Evolutionary conservation across 1,284 basidiomycete genomes (phyloP).

Genomic region (Irpex sp.): DNA sequence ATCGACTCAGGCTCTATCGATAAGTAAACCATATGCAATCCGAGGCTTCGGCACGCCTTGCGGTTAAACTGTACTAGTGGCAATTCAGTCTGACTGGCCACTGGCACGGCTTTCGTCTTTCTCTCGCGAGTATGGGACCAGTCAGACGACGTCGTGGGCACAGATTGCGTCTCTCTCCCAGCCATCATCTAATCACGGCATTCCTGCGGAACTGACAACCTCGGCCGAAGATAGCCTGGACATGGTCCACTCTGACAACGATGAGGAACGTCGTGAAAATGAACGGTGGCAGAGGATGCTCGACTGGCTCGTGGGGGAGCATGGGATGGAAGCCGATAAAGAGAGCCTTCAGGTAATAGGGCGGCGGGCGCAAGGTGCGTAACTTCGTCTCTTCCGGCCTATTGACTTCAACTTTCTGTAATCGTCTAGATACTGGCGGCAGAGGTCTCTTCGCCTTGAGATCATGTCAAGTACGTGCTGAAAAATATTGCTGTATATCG

Average conservation of each 20-base stretch:
- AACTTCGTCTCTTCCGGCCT: neutral
- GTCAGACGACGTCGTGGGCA: conserved; percentile 2
- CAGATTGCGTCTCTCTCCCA: conserved; percentile 12
- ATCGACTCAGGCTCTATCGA: neutral
- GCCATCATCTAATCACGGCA: conserved; percentile 12
- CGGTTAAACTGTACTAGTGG: conserved; percentile 2
- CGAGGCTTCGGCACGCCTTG: too few relatives aligned
- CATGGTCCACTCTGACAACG: neutral
- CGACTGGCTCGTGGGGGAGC: conserved; percentile 45
- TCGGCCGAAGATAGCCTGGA: neutral
- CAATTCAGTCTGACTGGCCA: neutral
- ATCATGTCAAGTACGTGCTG: conserved; percentile 39
- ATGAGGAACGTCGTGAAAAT: conserved; percentile 19
- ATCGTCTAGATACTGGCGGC: conserved; percentile 50
- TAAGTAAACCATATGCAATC: neutral
- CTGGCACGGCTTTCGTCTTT: neutral
- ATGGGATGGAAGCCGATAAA: conserved; percentile 44
- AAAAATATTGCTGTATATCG: neutral
- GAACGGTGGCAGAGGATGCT: conserved; percentile 50
- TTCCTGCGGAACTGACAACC: conserved; percentile 4
- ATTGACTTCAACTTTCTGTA: neutral
- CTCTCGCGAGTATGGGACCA: conserved; percentile 1
- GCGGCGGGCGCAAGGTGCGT: conserved; percentile 26
- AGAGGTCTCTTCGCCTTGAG: conserved; percentile 63
- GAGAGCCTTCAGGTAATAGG: conserved; percentile 43